Evolutionary conservation across 2,329 filamentous ascomycete genomes (phyloP), one percentile per base, ranked within the genome.

Genomic region (Alternaria sp.): DNA sequence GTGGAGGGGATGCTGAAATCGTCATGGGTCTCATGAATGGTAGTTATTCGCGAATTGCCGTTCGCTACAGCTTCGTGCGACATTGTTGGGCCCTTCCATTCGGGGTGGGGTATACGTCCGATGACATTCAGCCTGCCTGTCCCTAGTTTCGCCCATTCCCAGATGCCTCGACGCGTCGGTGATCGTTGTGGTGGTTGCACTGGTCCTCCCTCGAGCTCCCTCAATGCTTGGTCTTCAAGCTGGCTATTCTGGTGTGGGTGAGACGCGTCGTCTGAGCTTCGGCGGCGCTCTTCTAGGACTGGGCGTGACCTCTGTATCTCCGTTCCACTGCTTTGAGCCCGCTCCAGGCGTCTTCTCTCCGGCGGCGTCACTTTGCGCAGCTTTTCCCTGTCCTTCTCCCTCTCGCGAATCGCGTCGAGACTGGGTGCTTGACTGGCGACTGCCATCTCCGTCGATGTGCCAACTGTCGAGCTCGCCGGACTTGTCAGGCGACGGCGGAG

Each of bases 401-500:
- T 67, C 61, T 64, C 70, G 61, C 57, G 64, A 43, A 56, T 59
- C 55, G 47, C 61, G 59, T 70, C 74, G 64, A 72, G 76, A 54
- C 65, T 76, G 59, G 67, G 65, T 11, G 69, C 67, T 28, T 66
- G 72, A 61, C 62, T 74, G 44, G 70, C 77, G 56, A 66, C 69
- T 51, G 71, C 75, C 58, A 71, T 73, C 57, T 79, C 75, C 57
- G 67, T 74, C 54, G 73, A 76, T 52, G 71, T 78, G 59, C 69
- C 69, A 61, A 77, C 74, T 54, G 75, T 79, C 50, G 76, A 76
- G 62, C 69, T 74, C 67, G 71, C 75, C 57, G 75, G 77, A 66
- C 73, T 75, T 58, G 76, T 79, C 57, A 78, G 73, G 68, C 74
- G 73, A 60, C 76, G 74, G 67, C 73, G 77, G 66, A 79, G 77